Percentiles rank a stretch among this genome's conserved stretches.
Conservation (phyloP, 1,284 basidiomycete species). For the Leccinum insigne region DNA sequence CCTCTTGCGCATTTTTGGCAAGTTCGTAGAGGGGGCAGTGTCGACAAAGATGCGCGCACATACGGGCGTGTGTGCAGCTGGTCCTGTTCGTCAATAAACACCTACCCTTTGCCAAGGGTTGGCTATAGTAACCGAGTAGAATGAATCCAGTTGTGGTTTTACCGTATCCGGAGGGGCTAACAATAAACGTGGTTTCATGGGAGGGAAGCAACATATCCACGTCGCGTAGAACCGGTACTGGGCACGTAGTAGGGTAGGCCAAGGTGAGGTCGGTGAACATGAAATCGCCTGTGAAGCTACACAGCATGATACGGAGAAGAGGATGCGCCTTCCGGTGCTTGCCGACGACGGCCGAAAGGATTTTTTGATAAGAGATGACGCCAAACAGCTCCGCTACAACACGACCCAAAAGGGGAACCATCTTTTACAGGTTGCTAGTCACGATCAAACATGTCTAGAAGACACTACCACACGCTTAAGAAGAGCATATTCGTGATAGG, state of each 20-base stretch:
- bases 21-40: too few relatives aligned
- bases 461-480: too few relatives aligned
- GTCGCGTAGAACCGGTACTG: constrained; percentile 49
- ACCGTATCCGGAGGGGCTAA: constrained; percentile 77
- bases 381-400: constrained; percentile 25
- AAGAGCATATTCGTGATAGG: too few relatives aligned
- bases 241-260: constrained; percentile 69
- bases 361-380: constrained; percentile 23
- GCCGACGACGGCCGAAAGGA: constrained; percentile 11
- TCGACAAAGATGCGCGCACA: too few relatives aligned
- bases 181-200: constrained; percentile 77
- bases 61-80: too few relatives aligned
- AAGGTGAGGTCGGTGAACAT: constrained; percentile 79
- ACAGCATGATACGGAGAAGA: constrained; percentile 62
- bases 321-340: constrained; percentile 27
- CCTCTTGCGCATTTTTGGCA: too few relatives aligned
- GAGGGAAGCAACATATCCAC: constrained; percentile 67
- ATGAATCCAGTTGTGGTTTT: constrained; percentile 82
- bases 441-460: too few relatives aligned
- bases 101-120: constrained; percentile 46
- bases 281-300: constrained; percentile 73
- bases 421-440: too few relatives aligned
- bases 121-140: constrained; percentile 79
- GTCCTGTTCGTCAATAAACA: constrained; percentile 85
- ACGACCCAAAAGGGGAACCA: too few relatives aligned